Percentiles rank a stretch among this genome's conserved stretches.
These are phyloP conservation scores for Candolleomyces aberdarensis DNA, from an alignment of 768 basidiomycete species.

Conservation along the genomic window DNA sequence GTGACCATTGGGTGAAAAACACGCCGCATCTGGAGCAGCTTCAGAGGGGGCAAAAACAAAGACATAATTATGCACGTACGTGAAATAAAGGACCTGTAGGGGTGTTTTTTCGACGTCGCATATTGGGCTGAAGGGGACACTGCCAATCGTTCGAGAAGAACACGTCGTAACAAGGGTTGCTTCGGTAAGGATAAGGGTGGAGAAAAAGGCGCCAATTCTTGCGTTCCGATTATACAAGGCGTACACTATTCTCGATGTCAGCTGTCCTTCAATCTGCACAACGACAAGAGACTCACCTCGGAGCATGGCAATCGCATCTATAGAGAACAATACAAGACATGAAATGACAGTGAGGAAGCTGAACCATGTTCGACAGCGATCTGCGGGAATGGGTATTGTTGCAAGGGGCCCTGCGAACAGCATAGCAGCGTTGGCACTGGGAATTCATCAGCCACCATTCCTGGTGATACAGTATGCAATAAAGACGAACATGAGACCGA, in stretches of 20 bases:
- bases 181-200: conserved; percentile 6
- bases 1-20: not conserved
- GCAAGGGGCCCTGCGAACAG: conserved; percentile 5
- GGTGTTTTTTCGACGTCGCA: conserved; percentile 7
- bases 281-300: conserved; percentile 1
- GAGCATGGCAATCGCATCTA: conserved; percentile 9
- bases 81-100: conserved; percentile 4
- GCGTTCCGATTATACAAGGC: conserved; percentile 7
- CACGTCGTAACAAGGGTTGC: conserved; percentile 10
- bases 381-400: not conserved
- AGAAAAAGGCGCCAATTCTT: conserved; percentile 5
- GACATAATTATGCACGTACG: not conserved
- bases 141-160: conserved; percentile 1
- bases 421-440: not conserved
- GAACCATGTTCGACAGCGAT: conserved; percentile 6
- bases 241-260: not conserved
- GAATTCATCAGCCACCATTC: no score
- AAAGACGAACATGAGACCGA: not conserved
- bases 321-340: conserved; percentile 5
- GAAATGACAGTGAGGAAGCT: not conserved
- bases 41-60: not conserved
- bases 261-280: not conserved
- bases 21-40: not conserved
- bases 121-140: conserved; percentile 2
- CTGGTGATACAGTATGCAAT: not conserved